Conservation (phyloP, 768 basidiomycete genomes). For the Kwoniella botswanensis region DNA sequence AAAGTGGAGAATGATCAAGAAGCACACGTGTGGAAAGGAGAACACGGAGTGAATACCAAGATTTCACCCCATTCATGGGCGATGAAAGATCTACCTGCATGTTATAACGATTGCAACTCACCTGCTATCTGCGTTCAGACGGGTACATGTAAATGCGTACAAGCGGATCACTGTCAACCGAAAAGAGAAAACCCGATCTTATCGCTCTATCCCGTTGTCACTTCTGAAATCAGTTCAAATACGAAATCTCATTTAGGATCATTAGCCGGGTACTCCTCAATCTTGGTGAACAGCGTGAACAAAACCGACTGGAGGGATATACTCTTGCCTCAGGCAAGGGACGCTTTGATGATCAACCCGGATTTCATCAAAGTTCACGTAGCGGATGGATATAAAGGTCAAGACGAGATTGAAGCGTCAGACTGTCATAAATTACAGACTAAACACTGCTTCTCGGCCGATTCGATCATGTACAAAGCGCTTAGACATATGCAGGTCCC, state of each 20-base stretch:
- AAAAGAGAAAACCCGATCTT: constrained; percentile 44
- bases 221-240: constrained; percentile 11
- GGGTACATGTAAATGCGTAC: constrained; percentile 56
- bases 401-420: constrained; percentile 46
- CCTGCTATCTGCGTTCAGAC: constrained; percentile 57
- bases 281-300: constrained; percentile 33
- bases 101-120: constrained; percentile 57
- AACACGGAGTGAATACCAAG: constrained; percentile 13
- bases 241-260: constrained; percentile 23
- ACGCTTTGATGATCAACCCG: constrained; percentile 41
- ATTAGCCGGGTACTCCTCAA: constrained; percentile 19
- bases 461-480: constrained; percentile 53
- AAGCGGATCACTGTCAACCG: constrained; percentile 50
- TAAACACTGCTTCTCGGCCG: constrained; percentile 57
- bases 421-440: constrained; percentile 49
- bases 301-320: constrained; percentile 48
- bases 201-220: constrained; percentile 27
- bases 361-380: constrained; percentile 55
- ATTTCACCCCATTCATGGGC: constrained; percentile 45
- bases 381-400: constrained; percentile 43
- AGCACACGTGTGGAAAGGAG: constrained; percentile 15
- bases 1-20: constrained; percentile 18
- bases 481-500: constrained; percentile 51
- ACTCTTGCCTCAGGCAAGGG: constrained; percentile 49
- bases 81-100: constrained; percentile 49